Conservation (phyloP, 1,139 yeast genomes). For the Magnusiomyces paraingens region DNA sequence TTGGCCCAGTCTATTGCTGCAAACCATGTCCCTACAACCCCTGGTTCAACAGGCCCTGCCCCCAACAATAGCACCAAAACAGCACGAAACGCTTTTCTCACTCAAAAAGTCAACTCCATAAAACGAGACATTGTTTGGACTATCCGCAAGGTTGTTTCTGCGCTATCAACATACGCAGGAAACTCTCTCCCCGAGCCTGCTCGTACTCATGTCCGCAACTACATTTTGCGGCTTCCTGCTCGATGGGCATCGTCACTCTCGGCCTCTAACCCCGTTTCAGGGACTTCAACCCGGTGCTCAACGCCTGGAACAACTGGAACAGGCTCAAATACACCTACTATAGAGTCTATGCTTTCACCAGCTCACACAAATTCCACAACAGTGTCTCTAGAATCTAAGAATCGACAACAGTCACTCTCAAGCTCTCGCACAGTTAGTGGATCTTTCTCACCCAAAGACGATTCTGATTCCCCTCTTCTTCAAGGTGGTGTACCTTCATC, state of each 20-base stretch:
- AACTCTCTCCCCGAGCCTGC: constrained; percentile 76
- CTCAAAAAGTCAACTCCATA: constrained; percentile 39
- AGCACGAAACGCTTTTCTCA: constrained; percentile 13
- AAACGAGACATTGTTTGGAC: constrained; percentile 83
- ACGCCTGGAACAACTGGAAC: background rate
- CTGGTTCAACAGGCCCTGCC: constrained; percentile 11
- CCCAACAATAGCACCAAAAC: constrained; percentile 16
- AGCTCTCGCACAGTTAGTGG: background rate
- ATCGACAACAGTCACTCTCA: background rate
- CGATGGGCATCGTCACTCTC: constrained; percentile 45
- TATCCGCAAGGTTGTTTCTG: constrained; percentile 77
- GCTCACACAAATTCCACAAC: background rate
- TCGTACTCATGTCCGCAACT: constrained; percentile 72
- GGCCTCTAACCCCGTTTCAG: constrained; percentile 7
- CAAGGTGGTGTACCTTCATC: background rate
- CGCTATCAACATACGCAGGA: constrained; percentile 80
- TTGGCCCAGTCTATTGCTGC: constrained; percentile 27
- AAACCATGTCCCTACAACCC: constrained; percentile 21
- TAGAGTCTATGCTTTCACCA: constrained; percentile 1
- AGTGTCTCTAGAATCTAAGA: background rate
- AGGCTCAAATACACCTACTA: background rate
- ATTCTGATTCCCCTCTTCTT: background rate
- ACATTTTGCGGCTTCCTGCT: constrained; percentile 65
- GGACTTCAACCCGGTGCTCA: constrained; percentile 6
- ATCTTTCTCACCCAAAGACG: background rate